Conservation (phyloP, 345 rosid species). For the Pistacia vera region DNA sequence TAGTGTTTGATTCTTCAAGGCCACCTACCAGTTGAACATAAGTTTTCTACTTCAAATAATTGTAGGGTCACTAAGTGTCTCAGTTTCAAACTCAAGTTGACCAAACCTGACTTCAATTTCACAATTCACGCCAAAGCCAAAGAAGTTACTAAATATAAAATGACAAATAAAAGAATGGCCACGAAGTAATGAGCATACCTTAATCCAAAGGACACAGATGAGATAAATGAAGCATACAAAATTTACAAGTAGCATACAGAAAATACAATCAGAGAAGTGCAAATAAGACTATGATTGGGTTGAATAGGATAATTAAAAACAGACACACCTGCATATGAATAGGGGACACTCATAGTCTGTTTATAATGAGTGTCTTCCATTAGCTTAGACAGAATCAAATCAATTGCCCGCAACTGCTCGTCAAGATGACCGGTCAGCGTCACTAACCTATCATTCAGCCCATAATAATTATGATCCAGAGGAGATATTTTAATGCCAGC, state of each 20-base stretch:
- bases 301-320: constrained; percentile 22
- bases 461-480: constrained; percentile 80
- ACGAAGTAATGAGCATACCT: not conserved
- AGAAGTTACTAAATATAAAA: not conserved
- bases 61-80: no score
- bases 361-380: constrained; percentile 84
- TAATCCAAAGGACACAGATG: not conserved
- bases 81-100: not conserved
- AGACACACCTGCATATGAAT: constrained; percentile 84
- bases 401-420: constrained; percentile 91
- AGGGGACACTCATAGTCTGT: constrained; percentile 79
- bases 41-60: no score
- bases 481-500: constrained; percentile 97
- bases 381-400: constrained; percentile 83
- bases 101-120: constrained; percentile 2
- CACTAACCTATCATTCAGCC: constrained; percentile 93
- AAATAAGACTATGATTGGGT: not conserved
- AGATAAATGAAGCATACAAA: not conserved
- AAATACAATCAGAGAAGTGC: constrained; percentile 2
- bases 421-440: constrained; percentile 82
- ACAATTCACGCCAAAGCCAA: not conserved
- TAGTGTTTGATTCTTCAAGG: no score
- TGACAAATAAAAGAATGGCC: not conserved
- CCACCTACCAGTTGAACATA: no score
- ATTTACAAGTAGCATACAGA: constrained; percentile 3